Evolutionary conservation across 495 filamentous ascomycete species (phyloP).

Genomic region (Tuber umbilicatum): DNA sequence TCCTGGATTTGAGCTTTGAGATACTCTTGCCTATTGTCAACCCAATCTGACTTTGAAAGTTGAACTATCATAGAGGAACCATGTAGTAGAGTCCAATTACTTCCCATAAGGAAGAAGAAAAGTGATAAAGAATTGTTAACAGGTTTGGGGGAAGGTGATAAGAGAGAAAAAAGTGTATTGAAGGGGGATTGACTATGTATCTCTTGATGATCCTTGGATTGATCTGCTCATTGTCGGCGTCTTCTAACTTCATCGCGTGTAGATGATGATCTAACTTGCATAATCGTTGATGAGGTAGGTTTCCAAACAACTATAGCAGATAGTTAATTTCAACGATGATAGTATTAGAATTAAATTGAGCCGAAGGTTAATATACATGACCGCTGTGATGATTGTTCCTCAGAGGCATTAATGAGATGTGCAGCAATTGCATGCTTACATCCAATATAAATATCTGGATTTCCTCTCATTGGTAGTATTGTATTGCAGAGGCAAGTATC

Average conservation of each 20-base stretch:
- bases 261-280: too few relatives aligned
- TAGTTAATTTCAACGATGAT: too few relatives aligned
- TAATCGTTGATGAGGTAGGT: background rate
- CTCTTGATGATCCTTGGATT: too few relatives aligned
- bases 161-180: too few relatives aligned
- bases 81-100: background rate
- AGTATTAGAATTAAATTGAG: too few relatives aligned
- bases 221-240: too few relatives aligned
- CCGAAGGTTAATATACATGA: too few relatives aligned
- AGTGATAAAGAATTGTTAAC: background rate
- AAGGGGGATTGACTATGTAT: too few relatives aligned
- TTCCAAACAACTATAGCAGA: too few relatives aligned
- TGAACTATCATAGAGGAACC: background rate
- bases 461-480: background rate
- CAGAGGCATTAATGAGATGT: background rate
- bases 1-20: background rate
- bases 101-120: background rate
- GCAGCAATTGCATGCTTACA: background rate
- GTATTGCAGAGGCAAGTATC: background rate
- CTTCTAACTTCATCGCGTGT: too few relatives aligned
- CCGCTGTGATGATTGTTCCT: background rate
- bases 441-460: background rate
- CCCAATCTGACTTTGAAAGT: background rate
- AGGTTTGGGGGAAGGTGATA: background rate
- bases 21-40: background rate